Evolutionary conservation across 805 yeast species (phyloP).

Genomic region (Sugiyamaella americana): DNA sequence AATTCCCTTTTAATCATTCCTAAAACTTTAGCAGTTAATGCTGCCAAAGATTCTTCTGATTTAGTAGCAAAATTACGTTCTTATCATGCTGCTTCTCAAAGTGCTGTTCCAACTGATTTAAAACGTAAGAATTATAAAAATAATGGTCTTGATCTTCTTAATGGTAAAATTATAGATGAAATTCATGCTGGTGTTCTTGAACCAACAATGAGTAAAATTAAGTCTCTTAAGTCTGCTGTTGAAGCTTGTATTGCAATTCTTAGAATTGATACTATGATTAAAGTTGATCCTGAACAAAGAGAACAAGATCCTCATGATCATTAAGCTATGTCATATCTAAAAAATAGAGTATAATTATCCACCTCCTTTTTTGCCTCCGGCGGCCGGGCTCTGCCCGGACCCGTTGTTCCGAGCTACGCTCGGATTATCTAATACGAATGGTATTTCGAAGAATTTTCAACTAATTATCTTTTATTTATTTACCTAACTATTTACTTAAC

Average conservation of each 20-base stretch:
- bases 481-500: no score
- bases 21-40: constrained; percentile 92
- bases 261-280: constrained; percentile 97
- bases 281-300: constrained; percentile 85
- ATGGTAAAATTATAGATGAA: constrained; percentile 89
- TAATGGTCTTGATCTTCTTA: constrained; percentile 87
- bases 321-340: background rate
- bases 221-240: constrained; percentile 87
- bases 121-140: constrained; percentile 83
- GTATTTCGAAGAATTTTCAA: no score
- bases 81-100: constrained; percentile 91
- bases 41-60: constrained; percentile 95
- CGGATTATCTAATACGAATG: no score
- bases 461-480: no score
- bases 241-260: constrained; percentile 98
- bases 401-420: no score
- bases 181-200: constrained; percentile 82
- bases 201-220: constrained; percentile 89
- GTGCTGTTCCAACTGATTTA: constrained; percentile 71
- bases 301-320: constrained; percentile 78
- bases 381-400: no score
- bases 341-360: no score
- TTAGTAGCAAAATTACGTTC: constrained; percentile 92
- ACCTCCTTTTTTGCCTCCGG: no score
- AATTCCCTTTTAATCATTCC: constrained; percentile 84